Evolutionary conservation across 352 stramenopile genomes (phyloP), one percentile per base, ranked within the genome.

Genomic region (Phytophthora crassamura): DNA sequence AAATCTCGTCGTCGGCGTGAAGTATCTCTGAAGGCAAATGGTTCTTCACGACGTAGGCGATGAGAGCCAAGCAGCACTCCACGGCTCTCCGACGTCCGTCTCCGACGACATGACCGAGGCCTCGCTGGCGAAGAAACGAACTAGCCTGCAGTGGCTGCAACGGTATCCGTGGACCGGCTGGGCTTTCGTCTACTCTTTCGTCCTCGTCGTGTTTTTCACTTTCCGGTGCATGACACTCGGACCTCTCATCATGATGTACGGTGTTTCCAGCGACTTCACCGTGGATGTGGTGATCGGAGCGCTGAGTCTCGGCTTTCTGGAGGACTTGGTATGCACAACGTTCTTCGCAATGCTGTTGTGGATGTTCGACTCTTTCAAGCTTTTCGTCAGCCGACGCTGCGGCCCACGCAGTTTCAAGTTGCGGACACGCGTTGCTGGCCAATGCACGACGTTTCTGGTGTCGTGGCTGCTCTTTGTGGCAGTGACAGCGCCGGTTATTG

Each of bases 321-420:
- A 88, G 53, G 78, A 88, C 53, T 69, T 75, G 15, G 55, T 77
- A 8, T 71, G 75, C 3, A 35, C 64, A 1, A 73, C 72, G 4
- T 67, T 73, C 45, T 64, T 87, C 12, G 63, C 61, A 2, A 33
- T 62, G 14, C 16, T 49, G 20, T 46, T 86, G 10, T 72, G 62
- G 42, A 2, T 35, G 16, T 56, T 66, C 33, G 57, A 73, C 36
- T 30, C 7, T 18, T 56, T 64, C 20, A 63, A 51, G 40, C 2
- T 28, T 28, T 28, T 28, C 25, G 25, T 28, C 25, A 28, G 25
- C 25, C 25, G 25, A 28, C 25, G 25, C 25, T 28, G 25, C 25
- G 25, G 25, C 5, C 25, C 25, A 28, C 25, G 25, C 25, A 28
- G 25, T 28, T 16, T 16, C 28, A 48, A 32, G 10, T 45, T 11